A percentile compares a stretch with the other conserved stretches of the same genome.
Evolutionary conservation across 768 basidiomycete species (phyloP).

Genomic region (Calocybe cyanea): DNA sequence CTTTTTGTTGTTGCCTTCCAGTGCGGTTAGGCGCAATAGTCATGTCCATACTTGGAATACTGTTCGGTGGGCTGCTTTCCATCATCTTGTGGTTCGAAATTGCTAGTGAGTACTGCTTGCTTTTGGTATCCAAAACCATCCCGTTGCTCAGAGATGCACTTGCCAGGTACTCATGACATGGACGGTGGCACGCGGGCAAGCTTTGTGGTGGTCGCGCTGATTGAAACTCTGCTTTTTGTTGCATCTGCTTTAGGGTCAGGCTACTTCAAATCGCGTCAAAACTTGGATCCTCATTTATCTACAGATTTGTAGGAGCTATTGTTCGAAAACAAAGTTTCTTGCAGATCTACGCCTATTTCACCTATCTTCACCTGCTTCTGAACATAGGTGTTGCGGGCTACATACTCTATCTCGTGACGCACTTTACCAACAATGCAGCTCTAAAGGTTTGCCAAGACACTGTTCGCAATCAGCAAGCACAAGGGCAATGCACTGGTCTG

Average conservation of each 20-base stretch:
- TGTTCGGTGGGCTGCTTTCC: slow-evolving; percentile 51
- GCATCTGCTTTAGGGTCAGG: slow-evolving; percentile 56
- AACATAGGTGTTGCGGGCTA: slow-evolving; percentile 50
- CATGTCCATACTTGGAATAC: slow-evolving; percentile 49
- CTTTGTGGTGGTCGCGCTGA: slow-evolving; percentile 47
- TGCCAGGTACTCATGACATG: slow-evolving; percentile 32
- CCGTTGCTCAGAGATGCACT: slow-evolving; percentile 1
- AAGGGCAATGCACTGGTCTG: slow-evolving; percentile 42
- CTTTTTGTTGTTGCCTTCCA: slow-evolving; percentile 62
- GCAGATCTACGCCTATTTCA: slow-evolving; percentile 50
- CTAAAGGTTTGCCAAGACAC: slow-evolving; percentile 42
- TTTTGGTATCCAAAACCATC: neutral
- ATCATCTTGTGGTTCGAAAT: slow-evolving; percentile 62
- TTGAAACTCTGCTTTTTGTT: slow-evolving; percentile 50
- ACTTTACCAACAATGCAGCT: slow-evolving; percentile 39
- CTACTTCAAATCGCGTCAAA: neutral
- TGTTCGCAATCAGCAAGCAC: slow-evolving; percentile 34
- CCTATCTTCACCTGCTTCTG: slow-evolving; percentile 55
- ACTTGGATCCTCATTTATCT: slow-evolving; percentile 1
- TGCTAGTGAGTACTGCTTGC: slow-evolving; percentile 37
- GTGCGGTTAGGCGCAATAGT: slow-evolving; percentile 58
- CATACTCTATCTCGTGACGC: slow-evolving; percentile 46
- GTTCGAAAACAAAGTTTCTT: slow-evolving; percentile 61
- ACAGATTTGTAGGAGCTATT: slow-evolving; percentile 59
- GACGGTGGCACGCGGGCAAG: slow-evolving; percentile 30